phyloP scores from a whole-genome alignment of 345 rosid genomes.

The Adansonia digitata region DNA sequence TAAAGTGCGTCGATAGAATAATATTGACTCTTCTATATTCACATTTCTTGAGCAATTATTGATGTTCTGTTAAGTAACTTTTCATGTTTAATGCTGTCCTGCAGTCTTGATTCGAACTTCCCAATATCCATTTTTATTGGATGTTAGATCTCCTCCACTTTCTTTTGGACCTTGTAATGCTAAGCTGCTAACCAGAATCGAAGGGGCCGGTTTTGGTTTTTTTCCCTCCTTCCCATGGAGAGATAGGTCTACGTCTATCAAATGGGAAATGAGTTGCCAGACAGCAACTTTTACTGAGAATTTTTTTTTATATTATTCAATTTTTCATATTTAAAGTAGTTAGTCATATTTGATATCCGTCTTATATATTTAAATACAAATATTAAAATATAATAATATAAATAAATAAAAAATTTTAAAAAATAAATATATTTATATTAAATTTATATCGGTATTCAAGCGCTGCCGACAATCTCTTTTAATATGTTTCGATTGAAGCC shows the following conservation, averaged over 20 bases:
- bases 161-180: neutral
- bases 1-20: neutral
- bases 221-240: neutral
- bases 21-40: neutral
- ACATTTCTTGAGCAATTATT: slow-evolving; percentile 12
- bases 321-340: too few species aligned
- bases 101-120: neutral
- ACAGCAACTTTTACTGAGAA: neutral
- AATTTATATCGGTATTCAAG: too few species aligned
- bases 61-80: neutral
- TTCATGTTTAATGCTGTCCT: neutral
- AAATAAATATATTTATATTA: too few species aligned
- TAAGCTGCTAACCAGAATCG: neutral
- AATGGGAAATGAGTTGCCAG: neutral
- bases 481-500: neutral
- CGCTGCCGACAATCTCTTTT: too few species aligned
- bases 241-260: neutral
- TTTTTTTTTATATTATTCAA: too few species aligned
- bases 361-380: too few species aligned
- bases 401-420: too few species aligned
- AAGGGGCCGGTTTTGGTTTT: neutral
- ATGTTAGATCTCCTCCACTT: neutral
- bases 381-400: too few species aligned
- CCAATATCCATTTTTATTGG: neutral
- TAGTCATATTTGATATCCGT: too few species aligned